phyloP scores from a whole-genome alignment of 73 alveolate genomes.

The Tetrahymena thermophila region DNA sequence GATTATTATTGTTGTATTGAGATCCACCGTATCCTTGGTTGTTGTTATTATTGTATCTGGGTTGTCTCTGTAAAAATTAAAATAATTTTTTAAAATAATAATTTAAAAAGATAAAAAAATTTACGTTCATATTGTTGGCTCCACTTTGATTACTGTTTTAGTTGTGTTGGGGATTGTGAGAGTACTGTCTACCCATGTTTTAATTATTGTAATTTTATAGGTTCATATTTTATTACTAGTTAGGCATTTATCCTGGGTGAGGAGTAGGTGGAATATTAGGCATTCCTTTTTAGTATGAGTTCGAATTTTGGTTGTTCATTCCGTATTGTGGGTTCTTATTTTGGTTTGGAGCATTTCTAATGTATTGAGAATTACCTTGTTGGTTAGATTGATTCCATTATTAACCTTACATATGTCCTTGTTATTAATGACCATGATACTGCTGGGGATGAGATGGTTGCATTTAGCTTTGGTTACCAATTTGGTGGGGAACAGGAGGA shows the following conservation, averaged over 20 bases:
- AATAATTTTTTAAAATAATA: background rate
- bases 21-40: background rate
- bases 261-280: background rate
- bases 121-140: background rate
- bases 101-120: background rate
- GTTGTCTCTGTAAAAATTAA: background rate
- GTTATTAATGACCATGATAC: background rate
- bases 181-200: background rate
- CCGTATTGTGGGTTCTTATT: background rate
- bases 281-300: background rate
- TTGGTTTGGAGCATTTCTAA: background rate
- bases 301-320: background rate
- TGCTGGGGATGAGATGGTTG: background rate
- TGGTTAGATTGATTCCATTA: background rate
- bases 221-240: background rate
- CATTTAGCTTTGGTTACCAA: background rate
- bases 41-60: background rate
- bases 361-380: background rate
- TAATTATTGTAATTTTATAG: background rate
- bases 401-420: background rate
- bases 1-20: background rate
- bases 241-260: background rate
- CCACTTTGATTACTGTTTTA: background rate
- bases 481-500: background rate
- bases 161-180: background rate